phyloP scores from a whole-genome alignment of 495 filamentous ascomycete species.

The Penicillium roqueforti region DNA sequence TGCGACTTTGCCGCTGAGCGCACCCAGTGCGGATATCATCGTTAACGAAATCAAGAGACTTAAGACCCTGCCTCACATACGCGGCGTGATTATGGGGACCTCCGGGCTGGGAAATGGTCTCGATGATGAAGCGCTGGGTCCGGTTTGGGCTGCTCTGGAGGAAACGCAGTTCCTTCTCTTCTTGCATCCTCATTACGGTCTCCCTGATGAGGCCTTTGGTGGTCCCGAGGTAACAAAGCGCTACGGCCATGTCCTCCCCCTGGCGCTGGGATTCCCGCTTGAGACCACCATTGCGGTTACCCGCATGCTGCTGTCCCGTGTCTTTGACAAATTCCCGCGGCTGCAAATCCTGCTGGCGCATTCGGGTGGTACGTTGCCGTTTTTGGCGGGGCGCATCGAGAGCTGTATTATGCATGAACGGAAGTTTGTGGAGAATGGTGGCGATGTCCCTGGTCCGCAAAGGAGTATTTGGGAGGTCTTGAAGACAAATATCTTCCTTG shows the following conservation, averaged over 20 bases:
- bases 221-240: conserved; percentile 44
- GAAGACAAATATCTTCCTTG: conserved; percentile 81
- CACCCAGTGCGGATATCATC: conserved; percentile 54
- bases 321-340: conserved; percentile 73
- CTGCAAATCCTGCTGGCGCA: conserved; percentile 79
- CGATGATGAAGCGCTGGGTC: conserved; percentile 69
- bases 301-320: conserved; percentile 77
- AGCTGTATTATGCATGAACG: conserved; percentile 83
- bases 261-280: conserved; percentile 85
- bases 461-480: conserved; percentile 71
- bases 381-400: conserved; percentile 83
- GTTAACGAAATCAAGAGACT: conserved; percentile 59
- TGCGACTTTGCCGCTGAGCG: conserved; percentile 74
- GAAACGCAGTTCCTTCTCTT: conserved; percentile 64
- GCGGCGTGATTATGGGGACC: conserved; percentile 85
- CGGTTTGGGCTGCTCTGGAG: conserved; percentile 66
- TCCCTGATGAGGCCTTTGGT: conserved; percentile 76
- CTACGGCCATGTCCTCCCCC: conserved; percentile 85
- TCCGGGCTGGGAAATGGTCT: conserved; percentile 75
- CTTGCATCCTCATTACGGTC: conserved; percentile 90
- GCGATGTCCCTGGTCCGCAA: conserved; percentile 47
- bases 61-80: conserved; percentile 57
- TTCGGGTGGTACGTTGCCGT: conserved; percentile 83
- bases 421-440: conserved; percentile 53
- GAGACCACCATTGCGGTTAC: conserved; percentile 92